phyloP scores from a whole-genome alignment of 345 rosid species.

The Orychophragmus violaceus region DNA sequence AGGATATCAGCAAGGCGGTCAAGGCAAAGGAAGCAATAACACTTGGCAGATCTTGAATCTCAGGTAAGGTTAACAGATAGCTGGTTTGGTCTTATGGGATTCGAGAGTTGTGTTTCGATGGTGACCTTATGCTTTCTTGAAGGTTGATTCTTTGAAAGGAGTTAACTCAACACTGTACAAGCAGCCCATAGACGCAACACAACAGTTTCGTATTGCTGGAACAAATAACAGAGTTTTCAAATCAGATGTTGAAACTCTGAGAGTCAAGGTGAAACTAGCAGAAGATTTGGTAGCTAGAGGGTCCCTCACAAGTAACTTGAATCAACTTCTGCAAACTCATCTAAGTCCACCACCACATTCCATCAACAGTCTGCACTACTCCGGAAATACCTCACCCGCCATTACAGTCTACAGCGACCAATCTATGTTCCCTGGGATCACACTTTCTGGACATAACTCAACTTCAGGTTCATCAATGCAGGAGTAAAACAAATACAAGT shows the following conservation, averaged over 20 bases:
- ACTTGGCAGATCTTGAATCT: constrained; percentile 47
- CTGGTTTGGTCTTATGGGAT: not conserved
- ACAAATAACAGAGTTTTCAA: constrained; percentile 58
- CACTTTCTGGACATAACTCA: constrained; percentile 36
- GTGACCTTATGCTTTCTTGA: constrained; percentile 8
- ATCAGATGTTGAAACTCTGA: constrained; percentile 68
- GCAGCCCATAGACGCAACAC: constrained; percentile 50
- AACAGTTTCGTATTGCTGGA: constrained; percentile 45
- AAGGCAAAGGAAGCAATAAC: constrained; percentile 62
- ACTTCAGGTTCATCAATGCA: too few relatives aligned
- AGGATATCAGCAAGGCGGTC: constrained; percentile 78
- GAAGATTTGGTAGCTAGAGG: constrained; percentile 66
- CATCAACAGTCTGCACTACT: constrained; percentile 23
- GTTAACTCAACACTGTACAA: too few relatives aligned
- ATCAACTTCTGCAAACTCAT: constrained; percentile 49
- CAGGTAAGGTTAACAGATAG: too few relatives aligned
- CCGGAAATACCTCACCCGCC: constrained; percentile 50
- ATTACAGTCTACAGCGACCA: constrained; percentile 40
- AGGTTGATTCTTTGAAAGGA: constrained; percentile 51
- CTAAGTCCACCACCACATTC: constrained; percentile 35
- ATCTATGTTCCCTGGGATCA: constrained; percentile 26
- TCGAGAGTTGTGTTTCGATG: not conserved
- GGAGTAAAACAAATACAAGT: too few relatives aligned
- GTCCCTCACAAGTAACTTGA: constrained; percentile 41
- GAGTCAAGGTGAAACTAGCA: constrained; percentile 76